phyloP scores from a whole-genome alignment of 768 basidiomycete species.

The Trametes coccinea region DNA sequence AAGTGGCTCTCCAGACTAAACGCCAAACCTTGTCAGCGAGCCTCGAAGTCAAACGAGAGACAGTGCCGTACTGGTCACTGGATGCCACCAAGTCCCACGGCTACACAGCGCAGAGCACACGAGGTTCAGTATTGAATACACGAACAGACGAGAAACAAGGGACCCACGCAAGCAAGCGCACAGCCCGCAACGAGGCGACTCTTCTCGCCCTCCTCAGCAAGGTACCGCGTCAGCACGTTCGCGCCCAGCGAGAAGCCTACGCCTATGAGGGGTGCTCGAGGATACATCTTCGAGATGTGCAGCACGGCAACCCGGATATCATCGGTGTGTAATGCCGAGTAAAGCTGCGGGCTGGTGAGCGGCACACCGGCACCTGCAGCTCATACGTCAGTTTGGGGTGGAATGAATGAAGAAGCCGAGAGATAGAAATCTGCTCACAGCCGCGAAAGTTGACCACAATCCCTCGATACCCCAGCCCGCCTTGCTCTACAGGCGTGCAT shows the following conservation, averaged over 20 bases:
- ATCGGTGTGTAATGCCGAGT: constrained; percentile 87
- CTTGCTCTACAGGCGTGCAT: constrained; percentile 65
- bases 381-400: background rate
- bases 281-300: constrained; percentile 71
- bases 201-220: constrained; percentile 76
- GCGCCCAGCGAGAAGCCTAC: constrained; percentile 94
- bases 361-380: constrained; percentile 78
- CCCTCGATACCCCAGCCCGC: constrained; percentile 89
- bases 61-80: constrained; percentile 24
- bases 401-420: constrained; percentile 4
- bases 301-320: constrained; percentile 83
- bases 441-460: constrained; percentile 93
- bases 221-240: constrained; percentile 85
- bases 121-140: constrained; percentile 8
- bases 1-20: constrained; percentile 56
- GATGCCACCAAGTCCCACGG: constrained; percentile 52
- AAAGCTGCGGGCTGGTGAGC: constrained; percentile 79
- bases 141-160: constrained; percentile 16
- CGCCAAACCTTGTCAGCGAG: constrained; percentile 13
- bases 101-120: constrained; percentile 30
- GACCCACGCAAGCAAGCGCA: constrained; percentile 72
- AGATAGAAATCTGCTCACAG: constrained; percentile 49
- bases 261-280: constrained; percentile 79
- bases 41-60: constrained; percentile 10
- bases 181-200: constrained; percentile 67